Evolutionary conservation across 192 early-diverging fungal genomes (phyloP), one percentile per base, ranked within the genome.

Genomic region (Coemansia guatemalensis): DNA sequence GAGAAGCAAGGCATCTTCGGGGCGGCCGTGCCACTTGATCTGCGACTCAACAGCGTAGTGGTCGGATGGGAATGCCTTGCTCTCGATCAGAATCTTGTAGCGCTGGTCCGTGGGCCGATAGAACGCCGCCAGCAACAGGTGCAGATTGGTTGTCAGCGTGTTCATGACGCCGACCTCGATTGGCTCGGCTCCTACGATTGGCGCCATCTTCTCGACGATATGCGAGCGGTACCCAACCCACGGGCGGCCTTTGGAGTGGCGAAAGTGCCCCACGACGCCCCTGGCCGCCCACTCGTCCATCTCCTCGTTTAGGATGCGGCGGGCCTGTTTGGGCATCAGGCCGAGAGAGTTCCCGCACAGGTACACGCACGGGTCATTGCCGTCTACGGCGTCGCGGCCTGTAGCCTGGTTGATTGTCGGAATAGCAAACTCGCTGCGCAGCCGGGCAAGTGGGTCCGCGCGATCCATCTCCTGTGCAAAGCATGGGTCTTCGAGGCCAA

Each of bases 341-440:
- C 97, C 95, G 12, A 99, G 85, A 8, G 94, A 96, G 82, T 99
- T 97, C 23, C 97, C 97, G 73, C 93, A 93, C 52, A 99, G 81
- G 73, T 99, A 99, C 12, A 88, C 78, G 49, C 82, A 86, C 21
- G 67, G 48, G 18, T 78, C 75, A 24, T 84, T 68, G 7, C 32
- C 29, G 39, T 17, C 39, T 5, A 26, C 58, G 39, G 8, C 30
- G 11, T 25, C 35, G 39, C 18, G 18, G 39, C 73, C 79, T 4
- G 78, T 62, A 4, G 85, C 69, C 23, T 90, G 73, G 33, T 60
- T 67, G 22, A 77, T 53, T 14, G 75, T 86, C 17, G 92, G 92
- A 29, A 92, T 86, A 22, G 55, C 72, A 81, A 94, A 94, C 73
- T 94, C 89, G 51, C 62, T 62, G 63, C 91, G 86, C 47, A 90